phyloP scores from a whole-genome alignment of 148 eudicot genomes.

The Camellia sinensis region DNA sequence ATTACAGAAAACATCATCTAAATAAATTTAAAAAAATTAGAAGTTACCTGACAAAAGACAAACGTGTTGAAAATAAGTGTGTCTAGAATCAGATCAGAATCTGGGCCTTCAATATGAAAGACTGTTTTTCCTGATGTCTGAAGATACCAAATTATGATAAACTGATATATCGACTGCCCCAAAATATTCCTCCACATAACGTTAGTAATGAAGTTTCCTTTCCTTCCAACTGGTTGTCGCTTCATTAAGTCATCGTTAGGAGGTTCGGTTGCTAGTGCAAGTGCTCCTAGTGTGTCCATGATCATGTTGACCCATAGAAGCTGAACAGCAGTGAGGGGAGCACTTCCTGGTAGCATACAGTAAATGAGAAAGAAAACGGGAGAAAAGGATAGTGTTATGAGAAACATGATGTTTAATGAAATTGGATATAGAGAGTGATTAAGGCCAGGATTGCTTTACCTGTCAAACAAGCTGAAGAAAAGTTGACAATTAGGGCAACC shows the following conservation, averaged over 20 bases:
- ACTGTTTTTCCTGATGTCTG: slow-evolving; percentile 42
- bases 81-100: slow-evolving; percentile 48
- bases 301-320: slow-evolving; percentile 80
- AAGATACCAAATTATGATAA: slow-evolving; percentile 56
- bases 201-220: slow-evolving; percentile 63
- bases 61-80: slow-evolving; percentile 65
- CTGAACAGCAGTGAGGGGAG: slow-evolving; percentile 76
- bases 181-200: slow-evolving; percentile 80
- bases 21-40: neutral
- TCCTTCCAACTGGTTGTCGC: slow-evolving; percentile 58
- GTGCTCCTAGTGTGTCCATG: slow-evolving; percentile 76
- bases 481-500: slow-evolving; percentile 81
- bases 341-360: slow-evolving; percentile 38
- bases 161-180: slow-evolving; percentile 62
- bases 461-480: slow-evolving; percentile 83
- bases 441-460: slow-evolving; percentile 37
- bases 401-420: neutral
- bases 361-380: neutral
- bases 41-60: slow-evolving; percentile 69
- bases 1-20: neutral
- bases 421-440: neutral
- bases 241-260: slow-evolving; percentile 62
- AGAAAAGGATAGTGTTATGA: neutral
- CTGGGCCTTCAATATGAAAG: slow-evolving; percentile 41
- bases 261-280: slow-evolving; percentile 71